Evolutionary conservation across 2,329 filamentous ascomycete genomes (phyloP).

Genomic region (Trichoderma koningii): DNA sequence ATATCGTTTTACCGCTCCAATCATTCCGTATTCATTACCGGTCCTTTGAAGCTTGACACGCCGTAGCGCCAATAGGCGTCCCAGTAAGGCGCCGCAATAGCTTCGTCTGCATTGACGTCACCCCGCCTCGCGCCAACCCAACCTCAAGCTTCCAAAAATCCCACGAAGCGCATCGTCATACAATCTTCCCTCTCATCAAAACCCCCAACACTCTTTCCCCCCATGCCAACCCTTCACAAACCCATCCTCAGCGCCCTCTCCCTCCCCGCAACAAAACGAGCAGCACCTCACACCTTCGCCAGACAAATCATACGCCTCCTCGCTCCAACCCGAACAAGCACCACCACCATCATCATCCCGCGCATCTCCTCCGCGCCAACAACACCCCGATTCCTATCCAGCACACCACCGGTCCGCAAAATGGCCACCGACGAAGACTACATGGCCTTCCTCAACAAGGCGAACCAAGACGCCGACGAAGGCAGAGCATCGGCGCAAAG

Average conservation of each 20-base stretch:
- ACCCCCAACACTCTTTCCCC: neutral
- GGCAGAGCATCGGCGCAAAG: slow-evolving; percentile 29
- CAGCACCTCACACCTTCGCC: slow-evolving; percentile 6
- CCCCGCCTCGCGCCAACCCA: slow-evolving; percentile 16
- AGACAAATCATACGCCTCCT: neutral
- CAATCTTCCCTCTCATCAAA: neutral
- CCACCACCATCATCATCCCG: neutral
- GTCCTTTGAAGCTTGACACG: neutral
- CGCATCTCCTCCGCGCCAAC: neutral
- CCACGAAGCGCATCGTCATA: neutral
- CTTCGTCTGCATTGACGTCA: slow-evolving; percentile 20
- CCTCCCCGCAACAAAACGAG: neutral
- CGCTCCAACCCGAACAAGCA: neutral
- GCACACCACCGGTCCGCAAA: slow-evolving; percentile 32
- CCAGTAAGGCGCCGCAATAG: neutral
- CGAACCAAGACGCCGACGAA: slow-evolving; percentile 74
- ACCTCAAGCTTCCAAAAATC: neutral
- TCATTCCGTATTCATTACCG: too few relatives aligned
- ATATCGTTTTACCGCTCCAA: too few relatives aligned
- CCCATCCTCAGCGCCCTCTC: neutral
- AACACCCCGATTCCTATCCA: slow-evolving; percentile 31
- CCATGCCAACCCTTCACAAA: slow-evolving; percentile 6
- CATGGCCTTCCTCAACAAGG: slow-evolving; percentile 81
- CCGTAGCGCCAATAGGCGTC: neutral
- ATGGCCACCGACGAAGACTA: slow-evolving; percentile 84